phyloP scores from a whole-genome alignment of 73 alveolate species.

The Paramecium octaurelia region DNA sequence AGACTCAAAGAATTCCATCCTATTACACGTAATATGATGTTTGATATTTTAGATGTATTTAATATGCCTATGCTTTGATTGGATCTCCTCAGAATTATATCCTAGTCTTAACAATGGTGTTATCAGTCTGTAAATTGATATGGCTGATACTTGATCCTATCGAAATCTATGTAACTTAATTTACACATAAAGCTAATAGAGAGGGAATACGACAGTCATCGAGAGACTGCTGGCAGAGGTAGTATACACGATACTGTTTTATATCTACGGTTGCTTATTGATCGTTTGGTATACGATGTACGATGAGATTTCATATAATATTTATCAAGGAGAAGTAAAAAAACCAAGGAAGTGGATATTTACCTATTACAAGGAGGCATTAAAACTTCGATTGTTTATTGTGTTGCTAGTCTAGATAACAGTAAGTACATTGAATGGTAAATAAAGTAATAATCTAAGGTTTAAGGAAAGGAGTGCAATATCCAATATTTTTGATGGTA shows the following conservation, averaged over 20 bases:
- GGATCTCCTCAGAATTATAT: conserved; percentile 22
- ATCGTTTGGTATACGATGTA: conserved; percentile 40
- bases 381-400: not conserved
- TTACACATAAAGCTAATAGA: not conserved
- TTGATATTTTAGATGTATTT: not conserved
- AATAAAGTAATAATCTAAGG: not conserved
- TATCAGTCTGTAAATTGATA: not conserved
- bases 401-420: not conserved
- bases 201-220: not conserved
- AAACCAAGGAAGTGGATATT: not conserved
- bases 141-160: conserved; percentile 15
- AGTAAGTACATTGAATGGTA: conserved; percentile 23
- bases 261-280: not conserved
- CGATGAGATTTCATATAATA: conserved; percentile 30
- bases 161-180: not conserved
- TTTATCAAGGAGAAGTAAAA: not conserved
- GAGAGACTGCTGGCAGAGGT: conserved; percentile 29
- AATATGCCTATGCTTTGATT: not conserved
- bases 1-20: not conserved
- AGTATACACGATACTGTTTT: not conserved
- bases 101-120: not conserved
- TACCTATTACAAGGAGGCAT: not conserved
- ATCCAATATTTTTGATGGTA: not conserved
- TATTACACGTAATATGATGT: not conserved
- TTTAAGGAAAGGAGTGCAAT: not conserved